Evolutionary conservation across 768 basidiomycete species (phyloP), one percentile per base, ranked within the genome.

Genomic region (Cystobasidium ongulense): DNA sequence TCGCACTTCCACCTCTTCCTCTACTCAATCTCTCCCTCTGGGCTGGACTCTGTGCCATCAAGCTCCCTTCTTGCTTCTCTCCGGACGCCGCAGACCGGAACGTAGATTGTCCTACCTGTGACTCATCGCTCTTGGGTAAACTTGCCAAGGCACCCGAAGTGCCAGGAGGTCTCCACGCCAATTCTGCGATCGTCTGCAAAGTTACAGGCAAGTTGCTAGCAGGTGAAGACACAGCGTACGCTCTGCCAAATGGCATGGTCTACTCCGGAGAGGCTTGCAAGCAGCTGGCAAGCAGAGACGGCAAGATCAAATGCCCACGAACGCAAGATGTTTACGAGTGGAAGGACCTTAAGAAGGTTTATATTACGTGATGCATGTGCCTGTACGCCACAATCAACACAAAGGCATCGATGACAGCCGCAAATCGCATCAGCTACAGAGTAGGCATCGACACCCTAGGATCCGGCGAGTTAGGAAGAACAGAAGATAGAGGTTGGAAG

Each of bases 181-280:
- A 95, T 79, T 95, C 92, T 25, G 95, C 91, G 0, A 91, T 99
- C 68, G 94, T 98, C 18, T 98, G 96, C 80, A 82, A 87, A 65
- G 85, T 97, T 78, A 92, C 86, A 75, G 93, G 95, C 29, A 88
- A 88, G 80, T 93, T 98, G 71, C 95, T 98, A 89, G 90, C 96
- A 78, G 93, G 88, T 76, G 88, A 92, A 80, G 94, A 94, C 78
- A 88, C 89, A 84, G 92, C 94, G 0, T 86, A 96, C 88, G 89
- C 88, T 15, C 91, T 96, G 77, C 90, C 92, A 1, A 87, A 91
- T 75, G 94, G 95, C 21, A 85, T 89, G 78, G 94, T 97, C 43
- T 97, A 97, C 81, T 94, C 92, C n/a, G 84, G 86, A 81, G 90
- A 93, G 33, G 75, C 63, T 38, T 52, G 52, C 31, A 61, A 62